phyloP scores from a whole-genome alignment of 805 yeast genomes.

The Martiniozyma abietophila region DNA sequence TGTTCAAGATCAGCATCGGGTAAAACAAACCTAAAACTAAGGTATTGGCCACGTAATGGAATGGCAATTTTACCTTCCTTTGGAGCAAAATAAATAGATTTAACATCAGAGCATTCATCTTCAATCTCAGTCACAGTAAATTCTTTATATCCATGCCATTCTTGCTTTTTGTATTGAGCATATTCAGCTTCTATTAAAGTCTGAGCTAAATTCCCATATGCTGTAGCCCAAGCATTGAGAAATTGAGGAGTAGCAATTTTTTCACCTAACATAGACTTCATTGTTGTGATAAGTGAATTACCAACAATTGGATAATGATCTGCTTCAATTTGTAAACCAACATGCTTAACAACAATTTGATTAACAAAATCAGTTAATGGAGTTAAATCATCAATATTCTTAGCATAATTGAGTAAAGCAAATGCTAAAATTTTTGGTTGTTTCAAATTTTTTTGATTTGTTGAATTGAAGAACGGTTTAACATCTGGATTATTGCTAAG shows the following conservation, averaged over 20 bases:
- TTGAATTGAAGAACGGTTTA: constrained; percentile 48
- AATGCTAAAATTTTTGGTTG: constrained; percentile 61
- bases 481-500: constrained; percentile 43
- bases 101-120: constrained; percentile 38
- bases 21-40: constrained; percentile 13
- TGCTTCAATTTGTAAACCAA: constrained; percentile 51
- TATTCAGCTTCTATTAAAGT: constrained; percentile 48
- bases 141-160: constrained; percentile 52
- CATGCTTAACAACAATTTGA: constrained; percentile 57
- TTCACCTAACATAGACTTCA: constrained; percentile 44
- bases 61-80: constrained; percentile 25
- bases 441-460: constrained; percentile 42
- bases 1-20: no score
- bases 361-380: constrained; percentile 45
- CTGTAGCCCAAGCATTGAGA: constrained; percentile 54
- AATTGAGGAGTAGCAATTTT: constrained; percentile 55
- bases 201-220: constrained; percentile 56
- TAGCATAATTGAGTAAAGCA: constrained; percentile 53
- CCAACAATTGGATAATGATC: constrained; percentile 66
- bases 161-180: constrained; percentile 31
- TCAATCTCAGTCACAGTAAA: constrained; percentile 36
- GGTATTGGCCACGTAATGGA: constrained; percentile 9
- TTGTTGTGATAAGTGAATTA: constrained; percentile 41
- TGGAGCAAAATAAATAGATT: constrained; percentile 43
- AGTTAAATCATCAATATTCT: constrained; percentile 49